Evolutionary conservation across 257 asterid species (phyloP), one percentile per base, ranked within the genome.

Genomic region (Gentiana straminea): DNA sequence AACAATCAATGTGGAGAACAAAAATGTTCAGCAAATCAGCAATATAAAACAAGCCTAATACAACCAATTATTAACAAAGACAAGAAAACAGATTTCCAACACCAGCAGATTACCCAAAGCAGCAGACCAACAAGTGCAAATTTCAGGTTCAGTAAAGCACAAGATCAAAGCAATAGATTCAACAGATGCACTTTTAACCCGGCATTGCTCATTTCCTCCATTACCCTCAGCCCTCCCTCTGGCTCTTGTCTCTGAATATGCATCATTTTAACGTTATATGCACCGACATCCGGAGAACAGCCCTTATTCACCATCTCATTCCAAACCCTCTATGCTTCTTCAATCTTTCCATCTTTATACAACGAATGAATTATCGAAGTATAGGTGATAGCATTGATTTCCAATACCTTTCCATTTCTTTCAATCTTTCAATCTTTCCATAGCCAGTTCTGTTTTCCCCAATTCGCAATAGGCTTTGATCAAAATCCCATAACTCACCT

Each of bases 241-340:
- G 78, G 81, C n/a, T 79, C 70, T 8, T 76, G 81, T 0, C 53
- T 62, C 2, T 70, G 81, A 49, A 72, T 39, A 7, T 79, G 84
- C 37, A 55, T 60, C 58, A 86, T 81, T 53, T 71, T 78, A 65
- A 77, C 95, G 39, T 86, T 90, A 61, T 90, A 86, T 0, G 70
- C 78, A 45, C 81, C 96, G n/a, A 81, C 95, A 62, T 84, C 94
- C 1, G 68, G 72, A 4, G 38, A 37, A 39, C 70, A 50, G 3
- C 89, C 89, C 36, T 47, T 81, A 13, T 46, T 48, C 67, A 80
- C 81, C 84, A 82, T 78, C 58, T 82, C 84, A 13, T 69, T 69
- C 98, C 95, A 90, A 48, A 84, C 60, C 47, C 45, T 78, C 48
- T 78, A 82, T 0, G 89, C 98, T 62, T 86, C 95, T 3, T 73